Conservation (phyloP, 2,329 filamentous ascomycete species). For the Spiromastix sp. region DNA sequence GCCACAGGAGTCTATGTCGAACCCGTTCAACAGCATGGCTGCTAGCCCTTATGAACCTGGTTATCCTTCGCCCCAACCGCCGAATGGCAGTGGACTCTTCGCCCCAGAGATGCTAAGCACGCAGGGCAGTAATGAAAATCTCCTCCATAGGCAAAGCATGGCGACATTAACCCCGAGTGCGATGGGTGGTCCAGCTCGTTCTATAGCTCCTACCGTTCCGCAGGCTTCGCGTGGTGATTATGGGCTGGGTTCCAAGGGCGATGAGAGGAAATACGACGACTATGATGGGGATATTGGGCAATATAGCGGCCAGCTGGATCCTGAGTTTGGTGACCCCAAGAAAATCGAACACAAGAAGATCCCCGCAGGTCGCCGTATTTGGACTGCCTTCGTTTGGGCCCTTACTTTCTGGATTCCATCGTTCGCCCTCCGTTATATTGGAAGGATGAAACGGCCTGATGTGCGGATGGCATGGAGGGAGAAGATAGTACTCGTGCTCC, state of each 20-base stretch:
- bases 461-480: constrained; percentile 97
- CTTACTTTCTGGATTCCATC: constrained; percentile 94
- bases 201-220: constrained; percentile 41
- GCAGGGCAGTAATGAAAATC: constrained; percentile 61
- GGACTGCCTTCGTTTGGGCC: constrained; percentile 75
- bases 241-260: constrained; percentile 77
- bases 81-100: constrained; percentile 57
- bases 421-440: constrained; percentile 64
- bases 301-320: constrained; percentile 60
- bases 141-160: constrained; percentile 47
- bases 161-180: constrained; percentile 38
- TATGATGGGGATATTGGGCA: constrained; percentile 59
- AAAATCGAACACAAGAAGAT: constrained; percentile 61
- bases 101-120: constrained; percentile 50
- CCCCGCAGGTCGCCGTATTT: constrained; percentile 55
- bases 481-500: constrained; percentile 70
- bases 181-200: constrained; percentile 42
- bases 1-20: constrained; percentile 42
- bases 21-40: constrained; percentile 40
- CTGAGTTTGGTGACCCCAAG: constrained; percentile 67
- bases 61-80: constrained; percentile 51
- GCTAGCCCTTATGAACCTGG: constrained; percentile 57
- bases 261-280: constrained; percentile 60
- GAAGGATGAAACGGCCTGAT: constrained; percentile 94
- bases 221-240: constrained; percentile 68